A percentile compares a stretch with the other conserved stretches of the same genome.
phyloP scores from a whole-genome alignment of 257 asterid genomes.

The Euphrasia confusa region DNA sequence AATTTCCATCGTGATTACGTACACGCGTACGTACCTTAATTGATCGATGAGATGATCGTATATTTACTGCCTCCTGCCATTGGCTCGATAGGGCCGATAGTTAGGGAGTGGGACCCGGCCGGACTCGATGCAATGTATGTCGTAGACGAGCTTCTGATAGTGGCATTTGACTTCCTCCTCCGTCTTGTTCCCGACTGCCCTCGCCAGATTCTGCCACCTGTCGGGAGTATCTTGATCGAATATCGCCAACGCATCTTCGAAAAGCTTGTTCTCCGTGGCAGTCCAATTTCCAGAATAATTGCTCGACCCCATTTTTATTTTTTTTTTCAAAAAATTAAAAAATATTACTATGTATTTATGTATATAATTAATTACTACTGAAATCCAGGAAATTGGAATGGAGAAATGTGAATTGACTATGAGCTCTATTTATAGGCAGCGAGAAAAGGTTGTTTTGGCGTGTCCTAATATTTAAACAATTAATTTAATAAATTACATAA shows the following conservation, averaged over 20 bases:
- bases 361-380: not conserved
- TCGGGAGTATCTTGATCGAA: slow-evolving; percentile 47
- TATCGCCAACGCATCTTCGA: slow-evolving; percentile 59
- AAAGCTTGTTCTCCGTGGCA: slow-evolving; percentile 50
- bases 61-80: not conserved
- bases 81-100: slow-evolving; percentile 21
- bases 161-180: slow-evolving; percentile 63
- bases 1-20: too few relatives aligned
- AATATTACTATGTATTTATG: too few relatives aligned
- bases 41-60: too few relatives aligned
- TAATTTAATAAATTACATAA: not conserved
- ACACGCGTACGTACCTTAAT: too few relatives aligned
- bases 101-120: slow-evolving; percentile 55
- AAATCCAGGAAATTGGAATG: not conserved
- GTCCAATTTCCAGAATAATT: slow-evolving; percentile 35
- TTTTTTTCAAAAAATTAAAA: too few relatives aligned
- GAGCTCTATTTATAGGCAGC: not conserved
- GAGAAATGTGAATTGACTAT: not conserved
- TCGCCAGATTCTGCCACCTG: slow-evolving; percentile 54
- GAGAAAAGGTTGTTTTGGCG: not conserved
- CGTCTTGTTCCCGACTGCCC: slow-evolving; percentile 47
- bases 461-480: not conserved
- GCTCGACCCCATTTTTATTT: not conserved
- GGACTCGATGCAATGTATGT: slow-evolving; percentile 45
- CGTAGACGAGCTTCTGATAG: slow-evolving; percentile 52